Evolutionary conservation across 345 rosid genomes (phyloP).

Genomic region (Euphorbia tirucalli): DNA sequence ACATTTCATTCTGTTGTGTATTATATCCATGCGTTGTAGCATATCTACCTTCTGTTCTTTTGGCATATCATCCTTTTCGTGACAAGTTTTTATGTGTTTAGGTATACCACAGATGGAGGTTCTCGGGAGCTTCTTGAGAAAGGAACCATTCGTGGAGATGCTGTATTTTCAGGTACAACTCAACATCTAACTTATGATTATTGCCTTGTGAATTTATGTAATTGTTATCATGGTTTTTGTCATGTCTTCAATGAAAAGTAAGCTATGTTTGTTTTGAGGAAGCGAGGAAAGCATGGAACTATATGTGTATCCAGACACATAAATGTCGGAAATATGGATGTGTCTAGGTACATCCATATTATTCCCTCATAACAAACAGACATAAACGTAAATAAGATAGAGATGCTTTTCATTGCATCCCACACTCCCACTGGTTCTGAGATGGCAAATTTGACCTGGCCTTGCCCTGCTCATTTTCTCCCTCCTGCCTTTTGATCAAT

Average conservation of each 20-base stretch:
- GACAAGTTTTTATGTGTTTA: conserved; percentile 26
- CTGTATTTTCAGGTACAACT: conserved; percentile 71
- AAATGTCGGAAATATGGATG: too few species aligned
- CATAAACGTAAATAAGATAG: not conserved
- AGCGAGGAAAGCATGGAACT: too few species aligned
- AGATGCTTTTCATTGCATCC: too few species aligned
- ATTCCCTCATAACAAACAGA: too few species aligned
- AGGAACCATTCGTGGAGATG: conserved; percentile 62
- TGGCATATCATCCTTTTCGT: conserved; percentile 5
- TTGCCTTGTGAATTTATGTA: not conserved
- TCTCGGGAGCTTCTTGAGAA: conserved; percentile 61
- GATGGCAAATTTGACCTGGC: too few species aligned
- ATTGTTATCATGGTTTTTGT: not conserved
- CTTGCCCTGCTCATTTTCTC: too few species aligned
- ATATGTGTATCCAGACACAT: too few species aligned
- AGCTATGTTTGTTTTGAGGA: too few species aligned
- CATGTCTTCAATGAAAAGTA: not conserved
- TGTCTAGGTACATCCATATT: too few species aligned
- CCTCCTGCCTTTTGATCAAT: too few species aligned
- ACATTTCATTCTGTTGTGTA: not conserved
- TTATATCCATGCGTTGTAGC: not conserved
- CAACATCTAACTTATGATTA: not conserved
- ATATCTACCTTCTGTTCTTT: not conserved
- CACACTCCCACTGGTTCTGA: too few species aligned
- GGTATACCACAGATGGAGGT: conserved; percentile 98